A percentile compares a stretch with the other conserved stretches of the same genome.
These are phyloP conservation scores for Xylariaceae sp. DNA, from an alignment of 2,329 filamentous ascomycete genomes.

Conservation along the genomic window DNA sequence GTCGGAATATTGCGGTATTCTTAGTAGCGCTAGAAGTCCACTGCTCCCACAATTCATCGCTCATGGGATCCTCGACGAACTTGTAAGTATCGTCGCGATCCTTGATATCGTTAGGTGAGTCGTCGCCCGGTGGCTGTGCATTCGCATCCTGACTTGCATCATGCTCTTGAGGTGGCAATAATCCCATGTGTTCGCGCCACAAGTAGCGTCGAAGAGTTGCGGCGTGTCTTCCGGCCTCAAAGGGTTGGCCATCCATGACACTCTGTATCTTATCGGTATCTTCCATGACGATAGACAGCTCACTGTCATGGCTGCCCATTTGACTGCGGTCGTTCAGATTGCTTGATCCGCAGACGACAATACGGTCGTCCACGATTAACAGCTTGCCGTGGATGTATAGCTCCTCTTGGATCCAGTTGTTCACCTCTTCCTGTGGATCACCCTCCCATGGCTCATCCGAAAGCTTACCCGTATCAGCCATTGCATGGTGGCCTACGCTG, in stretches of 20 bases:
- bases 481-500: slow-evolving; percentile 74
- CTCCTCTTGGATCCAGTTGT: slow-evolving; percentile 92
- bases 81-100: slow-evolving; percentile 60
- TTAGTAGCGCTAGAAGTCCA: slow-evolving; percentile 68
- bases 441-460: slow-evolving; percentile 76
- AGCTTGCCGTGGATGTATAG: slow-evolving; percentile 94
- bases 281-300: slow-evolving; percentile 86
- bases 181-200: slow-evolving; percentile 87
- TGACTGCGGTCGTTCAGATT: slow-evolving; percentile 93
- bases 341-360: slow-evolving; percentile 80
- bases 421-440: slow-evolving; percentile 70
- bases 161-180: slow-evolving; percentile 70
- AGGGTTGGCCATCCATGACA: slow-evolving; percentile 76
- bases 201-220: slow-evolving; percentile 77
- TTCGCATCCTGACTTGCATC: slow-evolving; percentile 68
- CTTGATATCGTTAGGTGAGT: slow-evolving; percentile 62
- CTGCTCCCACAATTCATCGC: slow-evolving; percentile 62
- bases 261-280: slow-evolving; percentile 70
- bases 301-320: slow-evolving; percentile 84
- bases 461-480: slow-evolving; percentile 63
- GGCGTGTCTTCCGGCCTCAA: slow-evolving; percentile 76
- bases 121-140: slow-evolving; percentile 66
- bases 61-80: slow-evolving; percentile 69
- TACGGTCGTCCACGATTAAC: slow-evolving; percentile 81
- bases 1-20: slow-evolving; percentile 74